Conservation (phyloP, 176 grass and related monocot species). For the Phyllostachys edulis region DNA sequence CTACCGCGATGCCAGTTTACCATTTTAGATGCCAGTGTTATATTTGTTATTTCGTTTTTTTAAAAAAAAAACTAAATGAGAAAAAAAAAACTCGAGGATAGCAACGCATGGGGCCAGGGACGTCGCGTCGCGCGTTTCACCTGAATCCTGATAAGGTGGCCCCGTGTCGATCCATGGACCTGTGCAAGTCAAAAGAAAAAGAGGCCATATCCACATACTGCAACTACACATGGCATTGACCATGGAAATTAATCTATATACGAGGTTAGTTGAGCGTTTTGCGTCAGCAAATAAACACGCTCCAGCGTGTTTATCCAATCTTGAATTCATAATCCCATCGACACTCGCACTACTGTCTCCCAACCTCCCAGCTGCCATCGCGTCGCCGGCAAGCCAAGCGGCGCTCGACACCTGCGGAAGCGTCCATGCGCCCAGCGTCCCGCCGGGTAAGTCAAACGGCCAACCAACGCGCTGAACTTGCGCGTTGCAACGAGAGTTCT, state of each 20-base stretch:
- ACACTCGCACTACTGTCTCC: neutral
- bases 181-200: neutral
- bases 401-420: conserved; percentile 5
- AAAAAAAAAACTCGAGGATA: neutral
- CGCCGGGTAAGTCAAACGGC: neutral
- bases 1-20: no score
- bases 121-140: neutral
- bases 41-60: no score
- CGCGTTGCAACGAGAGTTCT: neutral
- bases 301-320: neutral
- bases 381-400: conserved; percentile 29
- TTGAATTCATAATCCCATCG: neutral
- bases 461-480: neutral
- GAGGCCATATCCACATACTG: neutral
- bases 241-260: neutral
- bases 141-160: neutral
- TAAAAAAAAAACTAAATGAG: no score
- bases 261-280: neutral
- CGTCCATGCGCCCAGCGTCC: neutral
- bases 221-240: neutral
- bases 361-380: neutral
- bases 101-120: no score
- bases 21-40: no score
- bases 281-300: neutral
- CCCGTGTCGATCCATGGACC: neutral